phyloP scores from a whole-genome alignment of 2,329 filamentous ascomycete species.

The Mollisia scopiformis region DNA sequence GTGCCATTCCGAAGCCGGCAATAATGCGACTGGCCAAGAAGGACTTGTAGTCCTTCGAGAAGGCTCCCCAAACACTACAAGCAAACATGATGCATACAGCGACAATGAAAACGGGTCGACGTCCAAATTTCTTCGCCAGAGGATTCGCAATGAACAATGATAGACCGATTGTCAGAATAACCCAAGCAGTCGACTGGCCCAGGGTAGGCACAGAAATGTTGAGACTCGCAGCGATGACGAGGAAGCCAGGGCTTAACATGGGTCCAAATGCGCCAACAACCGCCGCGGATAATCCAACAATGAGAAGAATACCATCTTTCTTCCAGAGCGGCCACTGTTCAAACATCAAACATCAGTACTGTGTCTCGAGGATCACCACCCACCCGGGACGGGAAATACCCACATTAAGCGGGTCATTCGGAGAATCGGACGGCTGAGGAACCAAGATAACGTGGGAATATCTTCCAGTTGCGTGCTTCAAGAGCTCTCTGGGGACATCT shows the following conservation, averaged over 20 bases:
- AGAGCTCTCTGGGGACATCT: conserved; percentile 43
- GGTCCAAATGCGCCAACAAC: conserved; percentile 54
- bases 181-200: conserved; percentile 50
- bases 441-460: conserved; percentile 29
- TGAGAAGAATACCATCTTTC: conserved; percentile 49
- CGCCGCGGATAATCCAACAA: conserved; percentile 48
- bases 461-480: conserved; percentile 27
- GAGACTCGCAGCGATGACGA: conserved; percentile 47
- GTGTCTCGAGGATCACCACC: not conserved
- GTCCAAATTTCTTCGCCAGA: conserved; percentile 52
- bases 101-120: conserved; percentile 52
- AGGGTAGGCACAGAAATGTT: conserved; percentile 47
- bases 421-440: conserved; percentile 51
- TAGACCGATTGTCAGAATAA: conserved; percentile 50
- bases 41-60: conserved; percentile 45
- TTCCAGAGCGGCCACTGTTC: conserved; percentile 48
- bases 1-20: conserved; percentile 51
- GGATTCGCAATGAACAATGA: conserved; percentile 54
- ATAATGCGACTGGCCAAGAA: conserved; percentile 51
- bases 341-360: not conserved
- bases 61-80: conserved; percentile 50
- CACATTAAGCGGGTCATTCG: conserved; percentile 52
- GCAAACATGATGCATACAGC: conserved; percentile 51
- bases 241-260: conserved; percentile 54
- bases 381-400: conserved; percentile 21